phyloP scores from a whole-genome alignment of 2,329 filamentous ascomycete genomes.

The Verticillium longisporum region DNA sequence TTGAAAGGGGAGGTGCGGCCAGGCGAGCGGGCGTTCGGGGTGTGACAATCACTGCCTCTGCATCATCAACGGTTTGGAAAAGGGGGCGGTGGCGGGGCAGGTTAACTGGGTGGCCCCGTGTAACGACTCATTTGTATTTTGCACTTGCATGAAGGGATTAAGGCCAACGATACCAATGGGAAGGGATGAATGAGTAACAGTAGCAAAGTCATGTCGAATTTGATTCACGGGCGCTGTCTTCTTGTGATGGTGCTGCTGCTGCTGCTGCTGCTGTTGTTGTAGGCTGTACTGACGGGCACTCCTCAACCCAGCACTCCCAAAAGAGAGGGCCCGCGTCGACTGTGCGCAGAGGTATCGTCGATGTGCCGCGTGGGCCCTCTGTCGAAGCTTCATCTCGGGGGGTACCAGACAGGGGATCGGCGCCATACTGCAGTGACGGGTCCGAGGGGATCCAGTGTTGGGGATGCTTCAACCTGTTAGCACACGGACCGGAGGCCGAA shows the following conservation, averaged over 20 bases:
- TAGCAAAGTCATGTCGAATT: not conserved
- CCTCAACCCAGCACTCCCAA: slow-evolving; percentile 61
- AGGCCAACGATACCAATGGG: not conserved
- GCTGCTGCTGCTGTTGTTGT: not conserved
- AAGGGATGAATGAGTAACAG: not conserved
- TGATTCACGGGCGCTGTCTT: not conserved
- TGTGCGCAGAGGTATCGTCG: slow-evolving; percentile 43
- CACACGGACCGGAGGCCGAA: not conserved
- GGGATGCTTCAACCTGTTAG: slow-evolving; percentile 36
- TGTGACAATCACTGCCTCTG: not conserved
- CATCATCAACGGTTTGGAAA: not conserved
- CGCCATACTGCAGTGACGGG: slow-evolving; percentile 34
- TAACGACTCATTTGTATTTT: not conserved
- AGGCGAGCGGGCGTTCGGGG: not conserved
- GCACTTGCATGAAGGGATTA: not conserved
- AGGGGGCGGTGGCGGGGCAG: not conserved
- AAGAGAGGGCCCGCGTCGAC: slow-evolving; percentile 53
- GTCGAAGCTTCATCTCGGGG: too few relatives aligned
- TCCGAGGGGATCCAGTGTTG: slow-evolving; percentile 56
- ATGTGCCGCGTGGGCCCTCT: slow-evolving; percentile 19
- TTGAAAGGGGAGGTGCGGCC: not conserved
- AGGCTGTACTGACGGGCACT: slow-evolving; percentile 34
- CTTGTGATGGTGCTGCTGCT: not conserved
- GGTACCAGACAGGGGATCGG: not conserved
- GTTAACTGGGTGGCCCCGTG: not conserved